Percentiles rank a stretch among this genome's conserved stretches.
Evolutionary conservation across 1,284 basidiomycete species (phyloP).

Genomic region (Omphalotus olearius): DNA sequence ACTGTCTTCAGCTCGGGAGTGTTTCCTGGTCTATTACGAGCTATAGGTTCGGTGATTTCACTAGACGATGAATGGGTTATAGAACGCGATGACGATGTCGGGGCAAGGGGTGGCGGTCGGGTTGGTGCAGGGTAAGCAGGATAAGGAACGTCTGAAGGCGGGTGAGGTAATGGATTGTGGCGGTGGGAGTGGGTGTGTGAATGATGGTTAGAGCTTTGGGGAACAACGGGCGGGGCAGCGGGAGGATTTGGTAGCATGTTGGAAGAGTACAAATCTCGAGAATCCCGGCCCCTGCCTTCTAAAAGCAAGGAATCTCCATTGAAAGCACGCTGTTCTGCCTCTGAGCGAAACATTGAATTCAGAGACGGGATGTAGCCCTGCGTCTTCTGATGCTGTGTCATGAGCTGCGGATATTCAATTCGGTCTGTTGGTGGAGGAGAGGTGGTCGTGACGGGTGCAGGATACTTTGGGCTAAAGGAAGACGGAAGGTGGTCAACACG

Average conservation of each 20-base stretch:
- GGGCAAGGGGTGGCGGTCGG: slow-evolving; percentile 2
- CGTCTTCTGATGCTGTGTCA: slow-evolving; percentile 64
- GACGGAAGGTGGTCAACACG: too few species aligned
- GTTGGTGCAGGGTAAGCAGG: not conserved
- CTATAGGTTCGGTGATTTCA: slow-evolving; percentile 4
- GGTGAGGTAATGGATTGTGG: slow-evolving; percentile 7
- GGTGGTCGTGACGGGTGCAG: slow-evolving; percentile 54
- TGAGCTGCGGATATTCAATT: slow-evolving; percentile 56
- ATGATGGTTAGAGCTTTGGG: slow-evolving; percentile 22
- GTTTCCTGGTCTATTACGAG: slow-evolving; percentile 17
- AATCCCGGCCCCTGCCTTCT: slow-evolving; percentile 11
- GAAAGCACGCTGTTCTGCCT: slow-evolving; percentile 14
- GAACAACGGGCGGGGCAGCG: slow-evolving; percentile 21
- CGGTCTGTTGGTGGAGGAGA: slow-evolving; percentile 47
- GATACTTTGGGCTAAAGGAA: slow-evolving; percentile 19
- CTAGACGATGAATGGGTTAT: slow-evolving; percentile 12
- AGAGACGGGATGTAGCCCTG: slow-evolving; percentile 58
- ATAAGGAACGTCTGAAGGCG: slow-evolving; percentile 6
- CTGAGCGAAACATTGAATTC: slow-evolving; percentile 36
- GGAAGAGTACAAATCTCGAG: slow-evolving; percentile 23
- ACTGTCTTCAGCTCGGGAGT: slow-evolving; percentile 51
- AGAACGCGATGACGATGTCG: slow-evolving; percentile 1
- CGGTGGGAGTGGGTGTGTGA: slow-evolving; percentile 21
- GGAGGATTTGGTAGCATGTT: slow-evolving; percentile 29
- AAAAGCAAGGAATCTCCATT: slow-evolving; percentile 21